A percentile compares a stretch with the other conserved stretches of the same genome.
Conservation (phyloP, 225 moss, liverwort and hornwort genomes). For the Pseudoscleropodium purum region DNA sequence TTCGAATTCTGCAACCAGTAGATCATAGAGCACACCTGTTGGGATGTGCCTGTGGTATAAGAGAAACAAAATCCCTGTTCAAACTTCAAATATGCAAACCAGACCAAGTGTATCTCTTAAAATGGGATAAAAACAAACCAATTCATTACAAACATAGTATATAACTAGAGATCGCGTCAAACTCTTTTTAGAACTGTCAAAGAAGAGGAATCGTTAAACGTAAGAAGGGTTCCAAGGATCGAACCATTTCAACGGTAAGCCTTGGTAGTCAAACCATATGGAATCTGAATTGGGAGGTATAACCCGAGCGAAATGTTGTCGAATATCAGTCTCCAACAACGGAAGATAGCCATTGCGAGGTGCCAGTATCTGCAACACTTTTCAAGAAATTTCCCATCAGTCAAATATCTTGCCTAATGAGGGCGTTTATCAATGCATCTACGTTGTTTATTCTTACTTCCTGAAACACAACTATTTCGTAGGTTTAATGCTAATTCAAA, state of each 20-base stretch:
- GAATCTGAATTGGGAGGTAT: constrained; percentile 70
- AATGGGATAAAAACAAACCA: background rate
- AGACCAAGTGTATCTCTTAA: background rate
- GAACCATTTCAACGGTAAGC: constrained; percentile 92
- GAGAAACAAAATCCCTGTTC: background rate
- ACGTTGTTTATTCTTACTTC: background rate
- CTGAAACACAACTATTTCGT: background rate
- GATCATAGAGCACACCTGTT: constrained; percentile 91
- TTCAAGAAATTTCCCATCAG: background rate
- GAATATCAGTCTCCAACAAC: constrained; percentile 64
- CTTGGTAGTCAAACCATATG: constrained; percentile 93
- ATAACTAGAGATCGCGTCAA: background rate
- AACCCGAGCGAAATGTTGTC: constrained; percentile 62
- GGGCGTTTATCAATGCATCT: background rate
- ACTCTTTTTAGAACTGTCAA: background rate
- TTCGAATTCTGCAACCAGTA: constrained; percentile 89
- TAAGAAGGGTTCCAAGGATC: background rate
- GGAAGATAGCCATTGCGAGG: constrained; percentile 93
- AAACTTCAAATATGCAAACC: background rate
- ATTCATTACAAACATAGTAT: background rate
- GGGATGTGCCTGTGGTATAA: constrained; percentile 74
- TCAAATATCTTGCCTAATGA: background rate
- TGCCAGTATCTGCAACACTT: constrained; percentile 65
- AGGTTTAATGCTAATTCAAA: background rate
- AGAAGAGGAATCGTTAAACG: background rate